phyloP scores from a whole-genome alignment of 2,329 filamentous ascomycete species.

The Penicillium brevicompactum region DNA sequence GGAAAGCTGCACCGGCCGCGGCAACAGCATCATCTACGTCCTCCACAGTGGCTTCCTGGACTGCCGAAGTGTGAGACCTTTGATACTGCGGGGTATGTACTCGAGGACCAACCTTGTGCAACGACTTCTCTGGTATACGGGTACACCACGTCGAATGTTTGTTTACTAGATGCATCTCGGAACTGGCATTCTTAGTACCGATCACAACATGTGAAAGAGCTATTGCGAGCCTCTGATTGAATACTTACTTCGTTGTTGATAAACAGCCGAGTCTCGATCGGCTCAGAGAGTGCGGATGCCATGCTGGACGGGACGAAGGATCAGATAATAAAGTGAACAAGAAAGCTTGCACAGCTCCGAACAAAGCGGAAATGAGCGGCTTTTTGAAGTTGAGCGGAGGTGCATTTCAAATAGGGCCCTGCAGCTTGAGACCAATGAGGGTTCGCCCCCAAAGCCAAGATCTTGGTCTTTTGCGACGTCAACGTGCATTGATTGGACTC shows the following conservation, averaged over 20 bases:
- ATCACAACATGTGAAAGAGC: neutral
- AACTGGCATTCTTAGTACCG: conserved; percentile 18
- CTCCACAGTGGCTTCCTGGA: conserved; percentile 33
- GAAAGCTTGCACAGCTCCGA: neutral
- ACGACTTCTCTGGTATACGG: conserved; percentile 33
- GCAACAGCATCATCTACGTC: conserved; percentile 41
- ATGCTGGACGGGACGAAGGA: conserved; percentile 5
- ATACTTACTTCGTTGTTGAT: conserved; percentile 34
- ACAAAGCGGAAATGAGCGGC: neutral
- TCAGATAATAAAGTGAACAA: neutral
- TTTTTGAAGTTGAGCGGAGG: neutral
- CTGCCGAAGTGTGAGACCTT: conserved; percentile 13
- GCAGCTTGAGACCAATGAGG: neutral
- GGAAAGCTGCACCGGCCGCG: conserved; percentile 41
- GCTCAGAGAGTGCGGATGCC: conserved; percentile 10
- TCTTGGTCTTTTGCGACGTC: neutral
- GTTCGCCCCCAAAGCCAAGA: neutral
- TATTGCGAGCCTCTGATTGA: neutral
- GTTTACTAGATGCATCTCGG: conserved; percentile 28
- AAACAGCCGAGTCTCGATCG: conserved; percentile 37
- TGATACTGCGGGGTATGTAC: neutral
- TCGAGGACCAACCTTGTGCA: conserved; percentile 26
- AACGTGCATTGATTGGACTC: neutral
- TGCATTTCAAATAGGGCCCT: neutral
- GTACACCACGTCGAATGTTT: conserved; percentile 33